Conservation (phyloP, 1,284 basidiomycete genomes). For the Boletus semigastroideus region DNA sequence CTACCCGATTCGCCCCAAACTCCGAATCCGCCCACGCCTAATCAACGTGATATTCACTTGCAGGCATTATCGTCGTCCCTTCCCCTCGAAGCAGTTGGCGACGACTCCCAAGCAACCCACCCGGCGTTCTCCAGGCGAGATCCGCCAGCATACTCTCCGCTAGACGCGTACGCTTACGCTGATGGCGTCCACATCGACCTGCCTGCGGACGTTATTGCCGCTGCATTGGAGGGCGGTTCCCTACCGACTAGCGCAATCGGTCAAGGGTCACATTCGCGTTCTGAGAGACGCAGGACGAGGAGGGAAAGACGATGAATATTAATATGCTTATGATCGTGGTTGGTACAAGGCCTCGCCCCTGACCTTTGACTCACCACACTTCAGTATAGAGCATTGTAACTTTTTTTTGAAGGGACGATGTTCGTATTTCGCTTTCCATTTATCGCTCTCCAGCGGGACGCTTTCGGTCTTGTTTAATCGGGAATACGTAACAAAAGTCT, state of each 20-base stretch:
- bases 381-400: constrained; percentile 27
- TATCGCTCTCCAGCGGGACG: constrained; percentile 26
- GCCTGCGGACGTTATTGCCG: constrained; percentile 79
- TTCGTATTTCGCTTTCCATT: constrained; percentile 28
- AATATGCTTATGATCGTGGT: constrained; percentile 10
- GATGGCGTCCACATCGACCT: constrained; percentile 82
- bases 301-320: constrained; percentile 47
- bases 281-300: constrained; percentile 58
- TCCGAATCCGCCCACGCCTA: constrained; percentile 76
- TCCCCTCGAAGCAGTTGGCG: constrained; percentile 26
- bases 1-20: constrained; percentile 73
- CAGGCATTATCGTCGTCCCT: constrained; percentile 52
- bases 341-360: constrained; percentile 2
- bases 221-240: constrained; percentile 68
- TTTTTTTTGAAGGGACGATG: constrained; percentile 16
- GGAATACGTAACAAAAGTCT: constrained; percentile 19
- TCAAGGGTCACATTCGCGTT: constrained; percentile 46
- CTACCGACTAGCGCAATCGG: constrained; percentile 57
- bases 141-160: constrained; percentile 79
- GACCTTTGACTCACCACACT: constrained; percentile 11
- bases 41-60: constrained; percentile 74
- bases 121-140: constrained; percentile 48
- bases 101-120: constrained; percentile 17
- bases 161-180: constrained; percentile 75
- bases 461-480: constrained; percentile 20